These are phyloP conservation scores for Ceratocystis alfenasii DNA, from an alignment of 2,329 filamentous ascomycete genomes.

Conservation along the genomic window DNA sequence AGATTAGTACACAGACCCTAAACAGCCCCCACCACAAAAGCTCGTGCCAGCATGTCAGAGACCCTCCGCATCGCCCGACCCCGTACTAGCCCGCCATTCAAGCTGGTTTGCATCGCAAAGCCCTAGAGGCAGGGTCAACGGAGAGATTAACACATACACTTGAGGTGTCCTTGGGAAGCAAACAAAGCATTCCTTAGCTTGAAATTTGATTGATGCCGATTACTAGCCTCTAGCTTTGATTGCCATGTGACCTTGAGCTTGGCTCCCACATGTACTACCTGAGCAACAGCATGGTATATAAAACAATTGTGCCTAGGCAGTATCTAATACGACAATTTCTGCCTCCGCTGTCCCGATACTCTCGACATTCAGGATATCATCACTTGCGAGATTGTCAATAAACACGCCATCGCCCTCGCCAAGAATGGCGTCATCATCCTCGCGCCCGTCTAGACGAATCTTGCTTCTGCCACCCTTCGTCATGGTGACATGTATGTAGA, in stretches of 20 bases:
- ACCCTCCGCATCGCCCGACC: neutral
- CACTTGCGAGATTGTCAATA: conserved; percentile 51
- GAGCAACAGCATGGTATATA: neutral
- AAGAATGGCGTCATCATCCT: conserved; percentile 48
- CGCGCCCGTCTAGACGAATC: conserved; percentile 54
- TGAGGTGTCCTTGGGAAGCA: no score
- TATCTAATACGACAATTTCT: conserved; percentile 57
- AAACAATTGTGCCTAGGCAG: conserved; percentile 33
- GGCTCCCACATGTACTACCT: no score
- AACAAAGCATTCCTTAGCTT: no score
- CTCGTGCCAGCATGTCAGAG: neutral
- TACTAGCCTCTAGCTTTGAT: no score
- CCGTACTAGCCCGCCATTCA: no score
- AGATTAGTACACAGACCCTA: neutral
- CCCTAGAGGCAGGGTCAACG: neutral
- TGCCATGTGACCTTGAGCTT: no score
- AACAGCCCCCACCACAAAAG: neutral
- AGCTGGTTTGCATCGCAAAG: neutral
- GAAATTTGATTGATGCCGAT: no score
- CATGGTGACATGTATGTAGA: conserved; percentile 74
- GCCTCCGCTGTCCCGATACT: conserved; percentile 57
- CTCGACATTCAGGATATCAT: conserved; percentile 53
- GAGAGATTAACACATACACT: no score
- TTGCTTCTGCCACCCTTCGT: conserved; percentile 61
- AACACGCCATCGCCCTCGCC: conserved; percentile 74